Evolutionary conservation across 2,329 filamentous ascomycete genomes (phyloP).

Genomic region (Pestalotiopsis sp.): DNA sequence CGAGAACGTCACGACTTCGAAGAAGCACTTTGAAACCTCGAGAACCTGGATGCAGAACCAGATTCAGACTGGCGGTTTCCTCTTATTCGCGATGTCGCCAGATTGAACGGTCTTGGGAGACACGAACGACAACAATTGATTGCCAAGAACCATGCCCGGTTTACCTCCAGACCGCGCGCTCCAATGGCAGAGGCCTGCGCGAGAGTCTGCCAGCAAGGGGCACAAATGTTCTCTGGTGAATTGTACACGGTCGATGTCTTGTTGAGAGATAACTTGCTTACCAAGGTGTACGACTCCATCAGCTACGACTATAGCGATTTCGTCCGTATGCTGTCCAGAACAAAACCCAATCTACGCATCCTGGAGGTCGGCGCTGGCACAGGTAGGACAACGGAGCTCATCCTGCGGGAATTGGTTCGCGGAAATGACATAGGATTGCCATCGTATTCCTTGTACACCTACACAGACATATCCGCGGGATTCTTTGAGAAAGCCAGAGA

Average conservation of each 20-base stretch:
- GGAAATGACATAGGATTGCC: not conserved
- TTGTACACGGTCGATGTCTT: not conserved
- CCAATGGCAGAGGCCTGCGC: not conserved
- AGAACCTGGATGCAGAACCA: no score
- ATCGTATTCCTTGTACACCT: not conserved
- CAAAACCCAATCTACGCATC: not conserved
- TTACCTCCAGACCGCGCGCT: not conserved
- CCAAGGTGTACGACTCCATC: not conserved
- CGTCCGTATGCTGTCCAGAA: not conserved
- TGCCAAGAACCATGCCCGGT: no score
- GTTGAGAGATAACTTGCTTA: not conserved
- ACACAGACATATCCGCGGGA: conserved; percentile 18
- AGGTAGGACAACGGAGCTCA: not conserved
- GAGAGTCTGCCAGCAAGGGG: not conserved
- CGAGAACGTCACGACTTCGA: no score
- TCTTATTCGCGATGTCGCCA: no score
- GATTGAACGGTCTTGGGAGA: no score
- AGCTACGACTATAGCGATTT: not conserved
- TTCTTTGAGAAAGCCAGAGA: conserved; percentile 17
- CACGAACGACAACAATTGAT: no score
- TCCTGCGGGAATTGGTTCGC: not conserved
- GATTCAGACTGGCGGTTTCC: no score
- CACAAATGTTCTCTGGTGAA: not conserved
- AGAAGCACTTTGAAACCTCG: no score
- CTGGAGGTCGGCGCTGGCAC: conserved; percentile 3